These are phyloP conservation scores for Ilyonectria robusta DNA, from an alignment of 2,329 filamentous ascomycete genomes.

Conservation along the genomic window DNA sequence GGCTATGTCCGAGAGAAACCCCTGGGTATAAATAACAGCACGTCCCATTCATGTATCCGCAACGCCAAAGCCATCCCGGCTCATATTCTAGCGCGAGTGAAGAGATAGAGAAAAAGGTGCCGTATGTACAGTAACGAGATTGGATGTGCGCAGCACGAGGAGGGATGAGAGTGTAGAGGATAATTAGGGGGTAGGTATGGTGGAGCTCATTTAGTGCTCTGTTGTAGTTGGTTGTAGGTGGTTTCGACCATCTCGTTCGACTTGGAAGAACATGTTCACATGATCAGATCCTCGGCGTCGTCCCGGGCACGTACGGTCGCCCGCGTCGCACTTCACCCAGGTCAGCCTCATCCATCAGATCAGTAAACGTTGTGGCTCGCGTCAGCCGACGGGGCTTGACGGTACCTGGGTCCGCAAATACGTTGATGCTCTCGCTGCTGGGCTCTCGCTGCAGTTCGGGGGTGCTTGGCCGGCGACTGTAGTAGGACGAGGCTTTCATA, in stretches of 20 bases:
- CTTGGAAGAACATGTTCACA: background rate
- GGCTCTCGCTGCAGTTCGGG: constrained; percentile 58
- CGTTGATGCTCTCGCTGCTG: constrained; percentile 65
- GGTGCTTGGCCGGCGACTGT: constrained; percentile 47
- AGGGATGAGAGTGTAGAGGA: background rate
- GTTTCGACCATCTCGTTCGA: background rate
- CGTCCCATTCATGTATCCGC: constrained; percentile 34
- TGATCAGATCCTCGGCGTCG: constrained; percentile 50
- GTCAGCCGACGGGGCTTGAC: constrained; percentile 46
- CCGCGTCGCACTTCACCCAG: constrained; percentile 59
- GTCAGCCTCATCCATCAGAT: constrained; percentile 65
- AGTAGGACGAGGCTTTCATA: constrained; percentile 52
- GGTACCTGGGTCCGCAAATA: constrained; percentile 65
- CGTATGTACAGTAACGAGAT: constrained; percentile 9
- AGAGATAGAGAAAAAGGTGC: constrained; percentile 9
- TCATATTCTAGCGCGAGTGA: constrained; percentile 24
- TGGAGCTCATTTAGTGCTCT: background rate
- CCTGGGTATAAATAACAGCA: constrained; percentile 46
- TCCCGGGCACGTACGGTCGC: constrained; percentile 59
- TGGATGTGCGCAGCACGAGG: constrained; percentile 18
- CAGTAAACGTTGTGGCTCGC: constrained; percentile 65
- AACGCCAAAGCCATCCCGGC: constrained; percentile 32
- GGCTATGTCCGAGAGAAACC: constrained; percentile 19
- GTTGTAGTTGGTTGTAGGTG: background rate
- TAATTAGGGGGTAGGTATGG: constrained; percentile 14